A percentile compares a stretch with the other conserved stretches of the same genome.
Evolutionary conservation across 2,329 filamentous ascomycete species (phyloP).

Genomic region (Boeremia lycopersici): DNA sequence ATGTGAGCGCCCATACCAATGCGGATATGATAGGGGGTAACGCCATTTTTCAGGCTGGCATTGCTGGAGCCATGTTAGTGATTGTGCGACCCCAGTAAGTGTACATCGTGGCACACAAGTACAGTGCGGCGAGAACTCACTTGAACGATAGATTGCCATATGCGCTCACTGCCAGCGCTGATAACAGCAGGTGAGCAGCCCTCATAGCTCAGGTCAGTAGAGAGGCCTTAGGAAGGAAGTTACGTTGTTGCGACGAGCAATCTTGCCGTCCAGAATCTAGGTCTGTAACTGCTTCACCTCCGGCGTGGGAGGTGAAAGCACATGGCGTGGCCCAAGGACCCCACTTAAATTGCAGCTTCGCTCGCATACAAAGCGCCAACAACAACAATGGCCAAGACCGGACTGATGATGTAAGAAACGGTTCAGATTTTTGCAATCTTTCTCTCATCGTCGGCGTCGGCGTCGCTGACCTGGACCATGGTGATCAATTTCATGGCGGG

Average conservation of each 20-base stretch:
- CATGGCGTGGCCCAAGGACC: not conserved
- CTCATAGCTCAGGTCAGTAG: not conserved
- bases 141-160: not conserved
- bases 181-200: not conserved
- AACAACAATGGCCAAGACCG: slow-evolving; percentile 39
- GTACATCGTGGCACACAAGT: not conserved
- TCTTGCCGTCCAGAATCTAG: not conserved
- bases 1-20: not conserved
- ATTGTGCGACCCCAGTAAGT: not conserved
- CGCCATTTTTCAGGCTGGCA: not conserved
- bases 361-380: slow-evolving; percentile 39
- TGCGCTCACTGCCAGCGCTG: not conserved
- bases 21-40: not conserved
- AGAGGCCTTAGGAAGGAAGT: not conserved
- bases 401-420: slow-evolving; percentile 39
- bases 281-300: not conserved
- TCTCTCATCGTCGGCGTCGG: slow-evolving; percentile 53
- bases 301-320: slow-evolving; percentile 1
- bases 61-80: not conserved
- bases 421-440: slow-evolving; percentile 58
- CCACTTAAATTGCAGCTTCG: slow-evolving; percentile 29
- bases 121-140: not conserved
- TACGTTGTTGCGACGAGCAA: not conserved
- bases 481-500: slow-evolving; percentile 60
- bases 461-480: slow-evolving; percentile 57